Evolutionary conservation across 768 basidiomycete species (phyloP).

Genomic region (Zangia roseola): DNA sequence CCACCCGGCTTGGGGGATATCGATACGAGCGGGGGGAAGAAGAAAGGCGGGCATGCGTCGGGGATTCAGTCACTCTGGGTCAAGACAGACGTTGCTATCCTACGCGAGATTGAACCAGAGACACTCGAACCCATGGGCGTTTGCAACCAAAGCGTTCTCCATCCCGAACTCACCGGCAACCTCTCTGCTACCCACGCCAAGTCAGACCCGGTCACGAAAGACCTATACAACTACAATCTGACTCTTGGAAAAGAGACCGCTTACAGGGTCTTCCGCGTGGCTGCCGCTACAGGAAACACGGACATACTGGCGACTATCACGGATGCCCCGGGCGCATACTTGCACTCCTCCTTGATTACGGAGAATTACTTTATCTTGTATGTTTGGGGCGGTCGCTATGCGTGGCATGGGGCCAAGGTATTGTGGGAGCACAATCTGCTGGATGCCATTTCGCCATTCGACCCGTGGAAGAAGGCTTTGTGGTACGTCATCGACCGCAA

Average conservation of each 20-base stretch:
- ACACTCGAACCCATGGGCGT: slow-evolving; percentile 37
- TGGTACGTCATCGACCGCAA: slow-evolving; percentile 41
- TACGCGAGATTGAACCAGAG: slow-evolving; percentile 36
- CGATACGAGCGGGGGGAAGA: slow-evolving; percentile 18
- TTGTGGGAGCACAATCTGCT: slow-evolving; percentile 33
- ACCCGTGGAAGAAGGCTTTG: slow-evolving; percentile 25
- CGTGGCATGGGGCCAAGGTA: slow-evolving; percentile 29
- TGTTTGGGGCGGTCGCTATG: slow-evolving; percentile 32
- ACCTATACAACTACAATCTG: slow-evolving; percentile 37
- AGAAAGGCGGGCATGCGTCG: slow-evolving; percentile 25
- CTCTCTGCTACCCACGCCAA: slow-evolving; percentile 39
- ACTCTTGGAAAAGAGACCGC: slow-evolving; percentile 25
- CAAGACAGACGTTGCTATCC: slow-evolving; percentile 30
- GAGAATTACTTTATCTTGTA: slow-evolving; percentile 37
- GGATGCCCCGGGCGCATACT: slow-evolving; percentile 39
- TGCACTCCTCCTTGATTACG: slow-evolving; percentile 39
- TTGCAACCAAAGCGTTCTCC: slow-evolving; percentile 27
- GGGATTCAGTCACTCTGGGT: slow-evolving; percentile 29
- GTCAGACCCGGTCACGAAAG: slow-evolving; percentile 35
- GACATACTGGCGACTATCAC: slow-evolving; percentile 36
- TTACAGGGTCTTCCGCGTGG: slow-evolving; percentile 38
- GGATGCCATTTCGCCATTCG: slow-evolving; percentile 34
- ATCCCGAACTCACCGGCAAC: slow-evolving; percentile 33
- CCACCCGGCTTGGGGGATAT: slow-evolving; percentile 26
- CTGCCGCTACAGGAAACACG: slow-evolving; percentile 29